These are phyloP conservation scores for Lentithecium fluviatile DNA, from an alignment of 495 filamentous ascomycete genomes.

Conservation along the genomic window DNA sequence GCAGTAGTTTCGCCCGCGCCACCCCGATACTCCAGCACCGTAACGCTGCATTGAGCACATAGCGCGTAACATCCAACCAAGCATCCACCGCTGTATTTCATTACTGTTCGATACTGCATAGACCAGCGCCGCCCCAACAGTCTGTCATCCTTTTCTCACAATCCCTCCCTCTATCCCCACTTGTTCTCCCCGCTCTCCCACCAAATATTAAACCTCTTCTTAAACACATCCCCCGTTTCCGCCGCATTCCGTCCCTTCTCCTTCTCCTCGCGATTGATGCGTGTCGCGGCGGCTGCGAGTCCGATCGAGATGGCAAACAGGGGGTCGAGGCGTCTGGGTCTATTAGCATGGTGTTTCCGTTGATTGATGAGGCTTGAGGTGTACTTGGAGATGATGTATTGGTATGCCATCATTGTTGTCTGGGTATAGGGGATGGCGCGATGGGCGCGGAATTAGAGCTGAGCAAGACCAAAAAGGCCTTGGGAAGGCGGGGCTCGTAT, in stretches of 20 bases:
- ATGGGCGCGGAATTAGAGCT: no score
- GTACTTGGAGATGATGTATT: conserved; percentile 26
- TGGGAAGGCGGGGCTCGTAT: no score
- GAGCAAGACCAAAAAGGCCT: no score
- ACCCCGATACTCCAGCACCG: no score
- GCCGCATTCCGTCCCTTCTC: conserved; percentile 59
- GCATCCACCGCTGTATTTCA: no score
- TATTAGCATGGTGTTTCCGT: not conserved
- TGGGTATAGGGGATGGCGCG: not conserved
- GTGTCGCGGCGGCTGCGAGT: conserved; percentile 57
- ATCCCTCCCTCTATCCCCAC: not conserved
- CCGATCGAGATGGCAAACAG: conserved; percentile 84
- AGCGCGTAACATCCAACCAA: no score
- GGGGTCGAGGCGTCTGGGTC: conserved; percentile 68
- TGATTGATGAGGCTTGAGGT: not conserved
- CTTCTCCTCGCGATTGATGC: conserved; percentile 81
- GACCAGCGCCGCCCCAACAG: not conserved
- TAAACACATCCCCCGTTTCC: conserved; percentile 54
- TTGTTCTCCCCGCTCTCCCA: conserved; percentile 28
- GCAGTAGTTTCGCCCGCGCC: no score
- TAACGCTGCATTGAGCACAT: no score
- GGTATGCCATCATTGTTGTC: conserved; percentile 11
- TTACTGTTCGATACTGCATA: no score
- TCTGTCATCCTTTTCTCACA: not conserved
- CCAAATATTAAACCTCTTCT: conserved; percentile 36